Percentiles rank a stretch among this genome's conserved stretches.
phyloP scores from a whole-genome alignment of 2,329 filamentous ascomycete genomes.

The Zasmidium cellare region DNA sequence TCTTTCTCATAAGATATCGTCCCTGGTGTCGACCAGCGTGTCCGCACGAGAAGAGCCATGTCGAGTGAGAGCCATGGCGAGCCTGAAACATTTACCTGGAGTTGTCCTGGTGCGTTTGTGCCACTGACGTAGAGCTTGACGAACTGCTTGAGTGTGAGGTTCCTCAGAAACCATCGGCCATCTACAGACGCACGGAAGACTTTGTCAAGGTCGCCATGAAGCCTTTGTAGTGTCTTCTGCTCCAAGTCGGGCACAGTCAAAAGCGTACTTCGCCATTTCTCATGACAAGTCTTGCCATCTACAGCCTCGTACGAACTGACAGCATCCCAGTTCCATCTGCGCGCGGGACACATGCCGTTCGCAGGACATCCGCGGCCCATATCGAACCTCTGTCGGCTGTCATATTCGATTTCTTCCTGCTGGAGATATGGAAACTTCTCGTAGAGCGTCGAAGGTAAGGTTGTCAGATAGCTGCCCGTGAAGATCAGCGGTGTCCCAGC shows the following conservation, averaged over 20 bases:
- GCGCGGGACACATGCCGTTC: constrained; percentile 7
- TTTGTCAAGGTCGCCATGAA: background rate
- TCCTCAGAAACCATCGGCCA: constrained; percentile 3
- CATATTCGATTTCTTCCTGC: background rate
- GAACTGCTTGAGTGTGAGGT: constrained; percentile 6
- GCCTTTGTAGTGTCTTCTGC: too few species aligned
- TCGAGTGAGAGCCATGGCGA: constrained; percentile 7
- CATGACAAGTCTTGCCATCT: background rate
- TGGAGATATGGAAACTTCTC: background rate
- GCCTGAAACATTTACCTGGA: background rate
- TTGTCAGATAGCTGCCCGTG: constrained; percentile 7
- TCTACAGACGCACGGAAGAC: background rate
- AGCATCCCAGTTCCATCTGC: constrained; percentile 6
- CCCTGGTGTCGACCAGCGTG: constrained; percentile 1
- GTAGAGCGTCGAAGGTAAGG: constrained; percentile 7
- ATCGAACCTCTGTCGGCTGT: too few species aligned
- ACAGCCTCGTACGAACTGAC: background rate
- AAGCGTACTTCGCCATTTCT: background rate
- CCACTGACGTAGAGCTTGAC: background rate
- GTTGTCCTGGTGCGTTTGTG: background rate
- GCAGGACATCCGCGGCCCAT: background rate
- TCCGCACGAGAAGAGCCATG: constrained; percentile 5
- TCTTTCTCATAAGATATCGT: background rate
- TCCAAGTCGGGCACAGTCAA: background rate
- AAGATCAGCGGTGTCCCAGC: constrained; percentile 10